Base-by-base conservation (phyloP, 768 basidiomycete species). In the Leccinum longicurvipes region DNA sequence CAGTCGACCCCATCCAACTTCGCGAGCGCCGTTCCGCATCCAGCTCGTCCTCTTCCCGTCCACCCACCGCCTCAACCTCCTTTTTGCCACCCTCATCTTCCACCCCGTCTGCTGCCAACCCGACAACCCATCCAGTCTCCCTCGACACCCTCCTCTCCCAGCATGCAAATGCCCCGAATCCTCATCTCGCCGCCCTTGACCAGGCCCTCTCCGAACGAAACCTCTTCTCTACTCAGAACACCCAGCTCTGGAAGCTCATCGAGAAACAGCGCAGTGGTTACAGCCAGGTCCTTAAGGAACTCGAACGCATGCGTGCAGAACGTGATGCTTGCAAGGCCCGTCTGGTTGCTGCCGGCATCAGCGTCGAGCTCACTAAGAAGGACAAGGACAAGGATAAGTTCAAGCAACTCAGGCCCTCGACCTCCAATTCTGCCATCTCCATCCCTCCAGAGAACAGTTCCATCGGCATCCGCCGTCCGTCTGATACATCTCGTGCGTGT, bases 221-320 rank as follows among this genome's bases (percentile, higher is more conserved):
- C 66, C 72, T 76, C 39, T 82, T 94, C 49, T 82, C 87, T 11
- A 73, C 83, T 4, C 93, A 96, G 76, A 96, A 96, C 69, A 75
- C 85, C 15, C 92, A 95, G 73, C 83, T 96, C 21, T 96, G 94
- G 94, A 95, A 94, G 72, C 81, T 95, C 59, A 87, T 96, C 67
- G 92, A 95, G 79, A 95, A 93, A 70, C 91, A 94, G 70, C 82
- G 91, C 53, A 72, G 82, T 21, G 89, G 85, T n/a, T 90, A 90
- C 67, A 83, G 81, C 57, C 84, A 88, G 54, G 82, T 91, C 53
- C 76, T 88, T 69, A 90, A 90, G 73, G 92, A 96, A 63, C 78
- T 92, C 44, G 93, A 95, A 61, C 83, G 93, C 53, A 81, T 96
- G 50, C 79, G 93, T 14, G 76, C 76, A 11, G 93, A 96, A 68